A percentile compares a stretch with the other conserved stretches of the same genome.
These are phyloP conservation scores for Calonectria naviculata DNA, from an alignment of 2,329 filamentous ascomycete species.

Conservation along the genomic window DNA sequence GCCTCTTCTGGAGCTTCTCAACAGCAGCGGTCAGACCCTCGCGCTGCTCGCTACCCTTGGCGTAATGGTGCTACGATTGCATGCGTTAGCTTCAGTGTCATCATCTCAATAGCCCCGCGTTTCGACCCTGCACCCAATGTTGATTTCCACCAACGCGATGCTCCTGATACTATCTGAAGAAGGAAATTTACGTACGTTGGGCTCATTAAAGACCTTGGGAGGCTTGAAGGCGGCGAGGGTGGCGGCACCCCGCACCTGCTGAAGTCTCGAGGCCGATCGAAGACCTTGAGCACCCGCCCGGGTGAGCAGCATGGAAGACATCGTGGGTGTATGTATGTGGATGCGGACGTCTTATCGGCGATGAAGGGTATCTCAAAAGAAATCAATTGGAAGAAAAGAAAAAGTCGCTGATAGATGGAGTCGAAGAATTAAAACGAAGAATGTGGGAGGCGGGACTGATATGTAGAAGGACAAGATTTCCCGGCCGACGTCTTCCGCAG, in stretches of 20 bases:
- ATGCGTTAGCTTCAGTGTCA: slow-evolving; percentile 11
- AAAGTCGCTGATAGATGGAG: slow-evolving; percentile 21
- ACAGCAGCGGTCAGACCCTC: slow-evolving; percentile 81
- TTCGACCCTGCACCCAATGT: not conserved
- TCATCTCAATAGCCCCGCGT: not conserved
- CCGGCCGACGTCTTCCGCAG: not conserved
- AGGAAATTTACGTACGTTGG: slow-evolving; percentile 76
- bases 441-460: not conserved
- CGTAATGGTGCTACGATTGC: slow-evolving; percentile 82
- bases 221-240: slow-evolving; percentile 88
- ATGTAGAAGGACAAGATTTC: slow-evolving; percentile 5
- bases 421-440: slow-evolving; percentile 11
- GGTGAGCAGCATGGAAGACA: slow-evolving; percentile 49
- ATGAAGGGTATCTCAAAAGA: slow-evolving; percentile 36
- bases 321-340: slow-evolving; percentile 25
- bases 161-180: not conserved
- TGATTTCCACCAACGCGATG: not conserved
- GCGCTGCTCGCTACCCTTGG: slow-evolving; percentile 83
- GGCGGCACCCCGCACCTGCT: slow-evolving; percentile 51
- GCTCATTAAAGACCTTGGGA: slow-evolving; percentile 89
- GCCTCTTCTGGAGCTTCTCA: slow-evolving; percentile 73
- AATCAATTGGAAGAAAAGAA: slow-evolving; percentile 7
- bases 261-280: slow-evolving; percentile 41
- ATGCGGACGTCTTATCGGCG: slow-evolving; percentile 26
- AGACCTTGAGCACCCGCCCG: slow-evolving; percentile 46